These are phyloP conservation scores for Trametes maxima DNA, from an alignment of 768 basidiomycete species.

Conservation along the genomic window DNA sequence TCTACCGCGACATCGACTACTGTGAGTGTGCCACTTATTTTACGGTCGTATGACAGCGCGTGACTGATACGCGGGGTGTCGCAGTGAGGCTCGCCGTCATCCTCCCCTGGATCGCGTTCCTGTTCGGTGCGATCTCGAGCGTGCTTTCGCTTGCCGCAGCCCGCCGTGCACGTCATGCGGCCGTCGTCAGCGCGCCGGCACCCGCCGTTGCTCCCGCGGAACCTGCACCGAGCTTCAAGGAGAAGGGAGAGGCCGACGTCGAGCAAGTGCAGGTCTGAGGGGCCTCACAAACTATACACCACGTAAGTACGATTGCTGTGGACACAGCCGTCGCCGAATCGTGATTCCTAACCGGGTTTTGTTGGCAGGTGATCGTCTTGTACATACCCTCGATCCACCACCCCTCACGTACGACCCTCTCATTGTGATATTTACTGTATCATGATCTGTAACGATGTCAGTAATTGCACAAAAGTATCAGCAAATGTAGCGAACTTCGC, in stretches of 20 bases:
- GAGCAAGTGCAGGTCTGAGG: neutral
- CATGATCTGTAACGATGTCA: no score
- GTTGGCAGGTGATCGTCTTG: no score
- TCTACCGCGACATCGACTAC: constrained; percentile 49
- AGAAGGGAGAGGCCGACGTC: constrained; percentile 8
- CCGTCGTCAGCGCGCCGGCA: neutral
- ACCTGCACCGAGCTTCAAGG: constrained; percentile 4
- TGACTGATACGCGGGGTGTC: neutral
- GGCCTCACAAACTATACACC: no score
- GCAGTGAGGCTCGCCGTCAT: constrained; percentile 53
- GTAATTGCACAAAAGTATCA: no score
- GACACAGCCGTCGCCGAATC: no score
- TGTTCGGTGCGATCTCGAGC: constrained; percentile 43
- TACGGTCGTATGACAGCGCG: neutral
- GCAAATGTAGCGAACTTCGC: no score
- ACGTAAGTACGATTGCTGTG: no score
- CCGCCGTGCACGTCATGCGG: constrained; percentile 10
- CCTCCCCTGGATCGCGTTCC: constrained; percentile 53
- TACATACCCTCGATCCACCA: no score
- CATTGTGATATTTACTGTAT: no score
- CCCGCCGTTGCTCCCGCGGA: neutral
- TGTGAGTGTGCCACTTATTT: constrained; percentile 40
- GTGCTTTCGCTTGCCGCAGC: constrained; percentile 39
- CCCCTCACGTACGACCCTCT: no score
- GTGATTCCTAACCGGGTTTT: no score